Conservation (phyloP, 1,139 yeast genomes). For the Magnusiomyces magnusii region DNA sequence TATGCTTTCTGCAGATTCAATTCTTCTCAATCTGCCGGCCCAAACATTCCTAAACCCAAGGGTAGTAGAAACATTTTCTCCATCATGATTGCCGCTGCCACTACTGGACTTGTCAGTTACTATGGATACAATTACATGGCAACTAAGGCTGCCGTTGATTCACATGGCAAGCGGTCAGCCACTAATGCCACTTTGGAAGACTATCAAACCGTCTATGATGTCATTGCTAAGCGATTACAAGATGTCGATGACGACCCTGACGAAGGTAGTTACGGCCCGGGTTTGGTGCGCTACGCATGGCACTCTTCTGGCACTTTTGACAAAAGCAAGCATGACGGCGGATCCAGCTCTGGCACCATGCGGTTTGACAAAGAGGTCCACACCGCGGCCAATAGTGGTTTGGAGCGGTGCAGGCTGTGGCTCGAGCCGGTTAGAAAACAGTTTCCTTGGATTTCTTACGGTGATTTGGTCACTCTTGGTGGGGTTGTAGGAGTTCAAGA, state of each 20-base stretch:
- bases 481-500: constrained; percentile 87
- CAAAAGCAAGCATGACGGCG: constrained; percentile 55
- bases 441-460: constrained; percentile 74
- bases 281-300: constrained; percentile 67
- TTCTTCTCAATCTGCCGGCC: constrained; percentile 13
- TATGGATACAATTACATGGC: constrained; percentile 8
- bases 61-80: not conserved
- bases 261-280: constrained; percentile 64
- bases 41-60: not conserved
- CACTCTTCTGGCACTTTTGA: constrained; percentile 67
- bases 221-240: constrained; percentile 62
- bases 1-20: constrained; percentile 16
- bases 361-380: constrained; percentile 54
- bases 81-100: constrained; percentile 15
- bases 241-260: constrained; percentile 68
- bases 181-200: constrained; percentile 41
- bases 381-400: constrained; percentile 72
- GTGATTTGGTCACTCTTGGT: constrained; percentile 82
- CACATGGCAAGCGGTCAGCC: constrained; percentile 16
- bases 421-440: constrained; percentile 50
- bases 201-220: constrained; percentile 72
- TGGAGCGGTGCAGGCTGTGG: constrained; percentile 58
- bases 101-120: constrained; percentile 14
- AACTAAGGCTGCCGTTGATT: constrained; percentile 24
- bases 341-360: constrained; percentile 83